Base-by-base conservation (phyloP, 202 grass and related monocot species). In the Brachypodium distachyon region DNA sequence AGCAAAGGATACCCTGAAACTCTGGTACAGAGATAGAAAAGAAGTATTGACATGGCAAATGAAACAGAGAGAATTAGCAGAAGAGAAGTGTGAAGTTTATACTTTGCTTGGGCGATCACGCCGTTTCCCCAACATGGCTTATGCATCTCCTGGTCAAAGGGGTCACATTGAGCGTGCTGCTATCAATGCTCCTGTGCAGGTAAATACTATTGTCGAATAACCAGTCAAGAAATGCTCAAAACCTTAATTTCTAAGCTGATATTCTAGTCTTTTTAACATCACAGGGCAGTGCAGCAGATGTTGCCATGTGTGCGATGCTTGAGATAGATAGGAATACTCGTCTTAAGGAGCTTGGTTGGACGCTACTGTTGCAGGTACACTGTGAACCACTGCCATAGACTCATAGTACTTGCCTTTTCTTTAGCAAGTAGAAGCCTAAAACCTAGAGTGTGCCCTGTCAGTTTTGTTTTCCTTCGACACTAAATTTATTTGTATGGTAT, bases 281-380 rank as follows among this genome's bases (percentile, higher is more conserved):
- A 87, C 84, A 98, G 95, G 95, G 95, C 39, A 98, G 95, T 64
- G 95, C 95, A 86, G 95, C 91, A 77, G 95, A 98, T 88, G 95
- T 98, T 77, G 89, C 95, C 40, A 98, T 95, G 95, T 98, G 95
- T 83, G 95, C 95, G 14, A 98, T 98, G 95, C 82, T 92, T 60
- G 89, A 98, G 80, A 98, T 95, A 82, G 91, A 92, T 48, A 78
- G 64, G 46, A 92, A 94, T 92, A 38, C 46, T 80, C 62, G 55
- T 86, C 89, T 98, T 10, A 92, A 95, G 89, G 91, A 92, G 85
- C 85, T 98, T 46, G 95, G 95, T 32, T 98, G 89, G 91, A 92
- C 72, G 67, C 87, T 98, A 28, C 71, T 95, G 32, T 88, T 98
- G 80, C 95, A 92, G 95, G 95, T 98, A 90, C 51, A 54, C 73